A percentile compares a stretch with the other conserved stretches of the same genome.
phyloP scores from a whole-genome alignment of 2,329 filamentous ascomycete genomes.

The Sarocladiaceae sp. region DNA sequence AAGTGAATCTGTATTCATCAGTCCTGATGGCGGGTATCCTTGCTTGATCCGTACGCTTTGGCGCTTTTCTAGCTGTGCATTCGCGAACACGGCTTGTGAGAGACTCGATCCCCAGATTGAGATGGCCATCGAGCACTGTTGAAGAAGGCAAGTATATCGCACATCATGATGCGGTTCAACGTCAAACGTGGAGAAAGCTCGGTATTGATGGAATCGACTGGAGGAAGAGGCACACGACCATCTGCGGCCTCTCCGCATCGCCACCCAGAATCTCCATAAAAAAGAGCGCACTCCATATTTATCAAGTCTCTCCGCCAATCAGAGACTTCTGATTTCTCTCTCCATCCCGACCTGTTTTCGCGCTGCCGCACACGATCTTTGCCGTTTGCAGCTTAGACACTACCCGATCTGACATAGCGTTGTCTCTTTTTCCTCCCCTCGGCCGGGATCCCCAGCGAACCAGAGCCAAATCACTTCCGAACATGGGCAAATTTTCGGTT shows the following conservation, averaged over 20 bases:
- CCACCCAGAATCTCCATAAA: conserved; percentile 5
- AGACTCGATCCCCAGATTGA: conserved; percentile 25
- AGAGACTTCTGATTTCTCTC: neutral
- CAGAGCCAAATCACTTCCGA: no score
- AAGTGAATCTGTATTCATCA: no score
- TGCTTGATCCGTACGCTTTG: no score
- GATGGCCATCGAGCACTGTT: neutral
- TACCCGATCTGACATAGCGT: conserved; percentile 1
- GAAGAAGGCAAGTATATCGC: neutral
- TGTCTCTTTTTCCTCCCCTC: neutral
- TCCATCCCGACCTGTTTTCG: conserved; percentile 7
- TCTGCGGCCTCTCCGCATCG: conserved; percentile 6
- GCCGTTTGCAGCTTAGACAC: conserved; percentile 4
- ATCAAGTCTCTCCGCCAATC: conserved; percentile 1
- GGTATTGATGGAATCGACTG: no score
- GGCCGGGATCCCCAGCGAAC: no score
- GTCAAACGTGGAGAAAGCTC: conserved; percentile 3
- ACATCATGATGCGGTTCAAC: conserved; percentile 1
- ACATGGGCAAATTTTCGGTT: no score
- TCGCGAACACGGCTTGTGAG: no score
- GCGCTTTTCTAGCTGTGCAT: neutral
- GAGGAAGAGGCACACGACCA: no score
- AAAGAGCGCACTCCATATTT: neutral
- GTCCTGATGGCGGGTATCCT: no score
- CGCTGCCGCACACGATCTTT: no score